Evolutionary conservation across 2,329 filamentous ascomycete genomes (phyloP).

Genomic region (Neonectria sp.): DNA sequence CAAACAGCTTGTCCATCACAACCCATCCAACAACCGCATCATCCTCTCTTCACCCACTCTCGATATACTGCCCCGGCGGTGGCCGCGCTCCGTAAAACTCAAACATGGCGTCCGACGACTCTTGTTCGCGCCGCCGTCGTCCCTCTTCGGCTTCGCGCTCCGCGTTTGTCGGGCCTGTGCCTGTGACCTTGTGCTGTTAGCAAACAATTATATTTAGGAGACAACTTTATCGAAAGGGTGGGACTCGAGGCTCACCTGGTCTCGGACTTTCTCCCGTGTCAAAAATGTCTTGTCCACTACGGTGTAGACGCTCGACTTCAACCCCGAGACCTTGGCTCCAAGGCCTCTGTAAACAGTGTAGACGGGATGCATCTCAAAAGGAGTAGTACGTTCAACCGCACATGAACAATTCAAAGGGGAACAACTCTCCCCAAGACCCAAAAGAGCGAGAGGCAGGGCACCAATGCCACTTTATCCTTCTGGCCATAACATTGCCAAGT

Average conservation of each 20-base stretch:
- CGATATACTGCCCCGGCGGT: constrained; percentile 19
- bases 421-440: not conserved
- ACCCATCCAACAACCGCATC: not conserved
- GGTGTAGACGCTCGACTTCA: constrained; percentile 21
- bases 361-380: constrained; percentile 15
- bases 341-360: constrained; percentile 22
- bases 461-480: not conserved
- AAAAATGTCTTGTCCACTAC: constrained; percentile 23
- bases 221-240: too few relatives aligned
- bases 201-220: not conserved
- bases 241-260: constrained; percentile 4
- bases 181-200: constrained; percentile 3
- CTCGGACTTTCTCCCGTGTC: constrained; percentile 19
- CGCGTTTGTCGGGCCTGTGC: not conserved
- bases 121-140: constrained; percentile 19
- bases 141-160: constrained; percentile 26
- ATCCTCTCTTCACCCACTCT: constrained; percentile 16
- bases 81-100: constrained; percentile 25
- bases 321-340: constrained; percentile 12
- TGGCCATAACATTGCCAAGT: not conserved
- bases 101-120: constrained; percentile 19
- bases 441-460: not conserved
- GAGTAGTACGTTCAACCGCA: not conserved
- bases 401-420: not conserved
- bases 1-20: not conserved